Percentiles rank a stretch among this genome's conserved stretches.
Conservation (phyloP, 1,139 yeast genomes). For the Hanseniaspora sp. region DNA sequence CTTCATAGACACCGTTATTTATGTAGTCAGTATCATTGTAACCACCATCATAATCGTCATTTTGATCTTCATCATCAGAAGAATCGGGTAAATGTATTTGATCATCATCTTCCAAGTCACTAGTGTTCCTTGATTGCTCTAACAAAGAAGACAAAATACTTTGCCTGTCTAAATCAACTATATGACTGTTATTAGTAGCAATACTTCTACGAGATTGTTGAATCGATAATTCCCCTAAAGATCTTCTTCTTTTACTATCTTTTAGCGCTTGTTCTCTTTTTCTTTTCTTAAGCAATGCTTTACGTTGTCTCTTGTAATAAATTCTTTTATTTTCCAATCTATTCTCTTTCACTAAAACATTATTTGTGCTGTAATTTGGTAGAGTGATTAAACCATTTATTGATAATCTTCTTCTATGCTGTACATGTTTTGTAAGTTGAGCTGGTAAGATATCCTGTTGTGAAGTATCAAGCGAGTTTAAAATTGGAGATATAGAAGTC, state of each 20-base stretch:
- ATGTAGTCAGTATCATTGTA: constrained; percentile 9
- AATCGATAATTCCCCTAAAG: constrained; percentile 1
- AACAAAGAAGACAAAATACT: background rate
- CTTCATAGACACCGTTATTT: constrained; percentile 10
- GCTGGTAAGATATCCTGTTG: background rate
- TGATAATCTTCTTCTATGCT: constrained; percentile 11
- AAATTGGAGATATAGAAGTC: constrained; percentile 10
- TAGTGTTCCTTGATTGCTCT: background rate
- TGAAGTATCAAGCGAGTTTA: background rate
- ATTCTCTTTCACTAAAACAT: constrained; percentile 3
- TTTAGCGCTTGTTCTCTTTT: background rate
- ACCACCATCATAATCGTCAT: background rate
- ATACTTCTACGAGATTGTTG: background rate
- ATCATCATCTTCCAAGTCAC: constrained; percentile 1
- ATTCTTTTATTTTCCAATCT: constrained; percentile 13
- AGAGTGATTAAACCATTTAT: constrained; percentile 12
- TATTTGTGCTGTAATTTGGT: constrained; percentile 8
- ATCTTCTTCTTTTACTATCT: constrained; percentile 13
- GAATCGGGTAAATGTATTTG: no score
- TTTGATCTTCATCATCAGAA: no score
- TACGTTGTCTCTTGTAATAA: constrained; percentile 14
- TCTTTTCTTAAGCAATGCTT: constrained; percentile 1
- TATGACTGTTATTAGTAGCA: background rate
- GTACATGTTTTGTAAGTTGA: constrained; percentile 1
- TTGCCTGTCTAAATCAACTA: background rate